Conservation (phyloP, 2,329 filamentous ascomycete species). For the Coniochaeta sp. region DNA sequence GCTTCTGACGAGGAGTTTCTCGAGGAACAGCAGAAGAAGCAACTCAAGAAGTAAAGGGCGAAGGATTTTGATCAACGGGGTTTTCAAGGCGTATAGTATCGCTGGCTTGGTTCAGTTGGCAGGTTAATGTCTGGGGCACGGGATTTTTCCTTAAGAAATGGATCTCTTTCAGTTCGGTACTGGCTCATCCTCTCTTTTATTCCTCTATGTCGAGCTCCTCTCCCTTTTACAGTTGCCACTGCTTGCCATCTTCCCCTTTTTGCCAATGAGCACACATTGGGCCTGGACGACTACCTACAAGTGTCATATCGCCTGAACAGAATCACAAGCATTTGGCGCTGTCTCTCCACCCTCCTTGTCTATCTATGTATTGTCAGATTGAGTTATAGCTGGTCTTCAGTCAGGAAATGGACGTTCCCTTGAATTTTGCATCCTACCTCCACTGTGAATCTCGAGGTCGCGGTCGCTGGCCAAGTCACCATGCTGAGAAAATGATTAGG, state of each 20-base stretch:
- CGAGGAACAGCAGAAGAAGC: slow-evolving; percentile 42
- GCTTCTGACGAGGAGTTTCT: slow-evolving; percentile 83
- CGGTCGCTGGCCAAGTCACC: too few species aligned
- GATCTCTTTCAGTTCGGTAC: not conserved
- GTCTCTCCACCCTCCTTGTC: not conserved
- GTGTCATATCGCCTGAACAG: not conserved
- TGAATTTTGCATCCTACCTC: too few species aligned
- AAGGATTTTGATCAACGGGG: not conserved
- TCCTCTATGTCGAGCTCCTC: not conserved
- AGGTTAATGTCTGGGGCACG: not conserved
- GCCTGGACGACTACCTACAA: not conserved
- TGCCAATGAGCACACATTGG: not conserved
- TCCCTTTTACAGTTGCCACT: not conserved
- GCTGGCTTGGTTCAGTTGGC: not conserved
- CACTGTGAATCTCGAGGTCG: not conserved
- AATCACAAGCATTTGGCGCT: not conserved
- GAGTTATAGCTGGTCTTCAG: not conserved
- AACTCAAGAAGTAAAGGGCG: slow-evolving; percentile 24
- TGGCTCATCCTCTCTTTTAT: not conserved
- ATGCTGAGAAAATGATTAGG: too few species aligned
- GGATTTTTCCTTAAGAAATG: not conserved
- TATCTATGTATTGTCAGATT: not conserved
- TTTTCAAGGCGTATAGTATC: not conserved
- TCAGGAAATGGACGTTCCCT: not conserved
- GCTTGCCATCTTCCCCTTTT: not conserved